Base-by-base conservation (phyloP, 148 eudicot genomes). In the Cornus suecica region DNA sequence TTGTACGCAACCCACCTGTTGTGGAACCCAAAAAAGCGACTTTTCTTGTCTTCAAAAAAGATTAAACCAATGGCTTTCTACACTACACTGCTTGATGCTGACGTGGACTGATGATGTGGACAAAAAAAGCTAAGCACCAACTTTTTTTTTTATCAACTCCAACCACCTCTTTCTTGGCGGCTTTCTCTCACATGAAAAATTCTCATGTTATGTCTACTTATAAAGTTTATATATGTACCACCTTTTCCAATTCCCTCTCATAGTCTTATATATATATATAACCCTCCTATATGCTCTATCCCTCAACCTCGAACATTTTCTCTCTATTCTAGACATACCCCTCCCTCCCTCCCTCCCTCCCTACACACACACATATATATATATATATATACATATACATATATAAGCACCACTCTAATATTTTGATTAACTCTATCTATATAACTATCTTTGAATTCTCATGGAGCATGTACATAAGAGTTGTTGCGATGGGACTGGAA, bases 121-220 rank as follows among this genome's bases (percentile, higher is more conserved):
- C 86, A 85, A 87, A 87, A 87, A 87, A 88, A 88, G 90, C 78
- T 84, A 78, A 82, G 82, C 82, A 80, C 81, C 86, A 75, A 69
- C 88, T 79, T 87, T 84, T 87, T 84, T 82, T 76, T 65, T 18
- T n/a, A n/a, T n/a, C n/a, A n/a, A n/a, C 60, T 72, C 79, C 48
- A 77, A 31, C 68, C 70, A 62, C 58, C 72, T 7, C 31, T 63
- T 77, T 69, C 56, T 73, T 73, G 70, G 80, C 78, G 70, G 78
- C 80, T 77, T 15, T 65, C 24, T 23, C 48, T 30, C 29, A 18
- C 41, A 66, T 66, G 23, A 20, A 65, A 27, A 30, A 10, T 5
- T 20, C 42, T 37, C 42, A 37, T 5, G 22, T 32, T 22, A 31
- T 66, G 8, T 30, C 42, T 22, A 18, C 23, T 42, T n/a, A n/a